phyloP scores from a whole-genome alignment of 108 stramenopile species.

The Cyclotella choctawhatcheeana region DNA sequence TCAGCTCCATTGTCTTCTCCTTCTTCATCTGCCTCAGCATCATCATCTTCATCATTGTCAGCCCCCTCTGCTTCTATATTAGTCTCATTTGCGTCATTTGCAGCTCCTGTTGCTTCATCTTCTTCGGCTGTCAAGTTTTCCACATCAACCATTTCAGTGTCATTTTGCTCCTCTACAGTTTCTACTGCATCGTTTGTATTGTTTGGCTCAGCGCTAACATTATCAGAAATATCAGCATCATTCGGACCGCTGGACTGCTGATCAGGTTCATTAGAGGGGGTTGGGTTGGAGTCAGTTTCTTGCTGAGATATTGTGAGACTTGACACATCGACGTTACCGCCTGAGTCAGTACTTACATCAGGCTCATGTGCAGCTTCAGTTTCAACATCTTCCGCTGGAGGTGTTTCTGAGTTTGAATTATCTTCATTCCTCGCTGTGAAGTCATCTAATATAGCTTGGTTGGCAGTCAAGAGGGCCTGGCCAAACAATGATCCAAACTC shows the following conservation, averaged over 20 bases:
- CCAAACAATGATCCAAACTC: conserved; percentile 74
- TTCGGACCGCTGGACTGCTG: neutral
- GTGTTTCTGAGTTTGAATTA: no score
- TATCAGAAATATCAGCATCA: neutral
- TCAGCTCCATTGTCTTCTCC: neutral
- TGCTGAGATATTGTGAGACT: conserved; percentile 26
- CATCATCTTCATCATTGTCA: neutral
- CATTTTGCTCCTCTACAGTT: no score
- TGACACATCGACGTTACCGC: conserved; percentile 34
- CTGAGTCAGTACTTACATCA: conserved; percentile 25
- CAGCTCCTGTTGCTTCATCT: neutral
- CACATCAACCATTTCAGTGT: conserved; percentile 5
- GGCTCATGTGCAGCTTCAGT: neutral
- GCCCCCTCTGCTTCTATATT: conserved; percentile 50
- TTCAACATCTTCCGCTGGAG: conserved; percentile 3
- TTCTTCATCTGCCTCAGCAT: conserved; percentile 1
- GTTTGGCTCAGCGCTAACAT: neutral
- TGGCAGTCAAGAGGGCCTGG: conserved; percentile 46
- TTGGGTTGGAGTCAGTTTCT: conserved; percentile 12
- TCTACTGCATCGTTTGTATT: no score
- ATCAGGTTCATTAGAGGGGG: neutral
- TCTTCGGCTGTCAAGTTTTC: neutral
- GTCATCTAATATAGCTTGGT: conserved; percentile 18
- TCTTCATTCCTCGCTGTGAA: conserved; percentile 3
- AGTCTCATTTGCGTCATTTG: neutral